These are phyloP conservation scores for Aphanomyces cochlioides DNA, from an alignment of 352 stramenopile genomes.

Conservation along the genomic window DNA sequence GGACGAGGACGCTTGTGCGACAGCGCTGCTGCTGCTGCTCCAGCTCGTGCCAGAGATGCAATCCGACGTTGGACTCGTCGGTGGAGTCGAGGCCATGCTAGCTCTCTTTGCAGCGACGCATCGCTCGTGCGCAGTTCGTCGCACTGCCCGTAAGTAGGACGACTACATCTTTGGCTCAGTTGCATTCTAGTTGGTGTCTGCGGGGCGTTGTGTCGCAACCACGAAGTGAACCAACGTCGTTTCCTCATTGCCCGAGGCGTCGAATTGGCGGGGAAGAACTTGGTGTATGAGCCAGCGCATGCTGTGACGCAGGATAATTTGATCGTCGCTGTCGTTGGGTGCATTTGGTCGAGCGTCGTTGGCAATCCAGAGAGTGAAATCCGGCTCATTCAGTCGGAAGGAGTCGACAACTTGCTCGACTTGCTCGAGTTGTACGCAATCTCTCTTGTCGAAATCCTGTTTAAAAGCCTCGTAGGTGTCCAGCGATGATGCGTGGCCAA, in stretches of 20 bases:
- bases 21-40: constrained; percentile 6
- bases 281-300: constrained; percentile 51
- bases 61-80: constrained; percentile 44
- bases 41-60: constrained; percentile 37
- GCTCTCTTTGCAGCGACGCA: constrained; percentile 45
- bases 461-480: constrained; percentile 28
- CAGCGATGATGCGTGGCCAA: constrained; percentile 60
- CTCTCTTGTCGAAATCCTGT: neutral
- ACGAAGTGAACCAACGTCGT: constrained; percentile 47
- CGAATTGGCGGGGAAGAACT: constrained; percentile 38
- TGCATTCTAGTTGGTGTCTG: constrained; percentile 41
- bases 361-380: constrained; percentile 51
- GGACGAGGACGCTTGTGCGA: constrained; percentile 9
- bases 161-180: neutral
- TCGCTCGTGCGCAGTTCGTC: constrained; percentile 60
- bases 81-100: constrained; percentile 50
- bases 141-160: constrained; percentile 41
- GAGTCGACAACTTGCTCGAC: constrained; percentile 55
- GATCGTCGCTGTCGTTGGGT: constrained; percentile 57
- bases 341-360: constrained; percentile 59
- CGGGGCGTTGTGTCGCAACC: constrained; percentile 49
- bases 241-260: constrained; percentile 56
- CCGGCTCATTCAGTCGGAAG: constrained; percentile 55
- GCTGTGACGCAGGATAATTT: constrained; percentile 66
- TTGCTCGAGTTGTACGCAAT: constrained; percentile 39